Base-by-base conservation (phyloP, 78 protist species). In the Planoprotostelium fungivorum region DNA sequence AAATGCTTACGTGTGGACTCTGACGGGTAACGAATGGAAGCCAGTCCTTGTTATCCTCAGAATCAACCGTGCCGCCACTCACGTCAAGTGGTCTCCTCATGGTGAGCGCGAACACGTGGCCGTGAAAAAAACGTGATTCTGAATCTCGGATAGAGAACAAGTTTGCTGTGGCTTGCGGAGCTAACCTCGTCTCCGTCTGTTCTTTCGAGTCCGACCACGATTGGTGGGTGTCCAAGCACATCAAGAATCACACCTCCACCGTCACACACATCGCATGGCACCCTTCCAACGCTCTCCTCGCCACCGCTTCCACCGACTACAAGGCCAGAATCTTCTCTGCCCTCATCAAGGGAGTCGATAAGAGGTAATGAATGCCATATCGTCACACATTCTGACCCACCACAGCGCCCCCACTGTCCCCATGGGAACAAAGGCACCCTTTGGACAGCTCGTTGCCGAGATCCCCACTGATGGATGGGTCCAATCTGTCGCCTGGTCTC, bases 1-100 rank as follows among this genome's bases (percentile, higher is more conserved):
- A 34, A 98, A 97, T 87, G 99, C 99, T n/a, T 98, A 98, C 92
- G 99, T 98, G 63, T 98, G 99, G 99, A 88, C 91, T 28, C 35
- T 84, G 16, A 63, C 37, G 29, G 85, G 28, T 28, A 92, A 87
- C 34, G 93, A 36, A 34, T 98, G 99, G 99, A 91, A 90, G 87
- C 99, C 98, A 37, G 93, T 89, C 34, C 95, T 98, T 34, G 99
- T 98, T 38, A 90, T 96, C 37, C 94, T 97, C 51, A 93, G 98
- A n/a, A 93, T 97, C 84, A 91, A 93, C 91, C 91, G 98, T 73
- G 97, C 98, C 25, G 98, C 98, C 23, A 97, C 98, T 38, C 93
- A 86, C 34, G 96, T 93, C 85, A 93, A 89, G 89, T 98, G 99
- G 99, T 37, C 92, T 84, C 97, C 97, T 37, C 35, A 92, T 29